Conservation (phyloP, 805 yeast genomes). For the Kodamaea leandrae region DNA sequence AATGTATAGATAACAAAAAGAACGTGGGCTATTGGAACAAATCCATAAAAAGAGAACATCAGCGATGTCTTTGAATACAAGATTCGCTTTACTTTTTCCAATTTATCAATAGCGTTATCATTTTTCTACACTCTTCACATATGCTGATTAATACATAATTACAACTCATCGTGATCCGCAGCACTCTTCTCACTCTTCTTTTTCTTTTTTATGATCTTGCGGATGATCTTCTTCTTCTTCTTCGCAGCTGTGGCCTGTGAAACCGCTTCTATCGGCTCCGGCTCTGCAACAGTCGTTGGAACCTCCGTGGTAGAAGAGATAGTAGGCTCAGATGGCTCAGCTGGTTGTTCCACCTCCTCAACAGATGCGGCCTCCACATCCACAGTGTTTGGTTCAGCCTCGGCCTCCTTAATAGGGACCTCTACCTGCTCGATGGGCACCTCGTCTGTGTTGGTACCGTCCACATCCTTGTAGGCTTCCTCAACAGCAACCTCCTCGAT, state of each 20-base stretch:
- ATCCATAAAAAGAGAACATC: too few relatives aligned
- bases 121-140: background rate
- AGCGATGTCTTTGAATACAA: too few relatives aligned
- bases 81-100: too few relatives aligned
- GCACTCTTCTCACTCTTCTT: background rate
- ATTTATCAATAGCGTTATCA: background rate
- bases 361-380: background rate
- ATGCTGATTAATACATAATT: background rate
- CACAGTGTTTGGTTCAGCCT: too few relatives aligned
- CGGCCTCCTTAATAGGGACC: too few relatives aligned
- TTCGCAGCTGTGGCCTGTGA: background rate
- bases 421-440: too few relatives aligned
- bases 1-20: too few relatives aligned
- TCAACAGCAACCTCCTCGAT: too few relatives aligned
- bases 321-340: conserved; percentile 5
- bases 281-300: conserved; percentile 4
- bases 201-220: background rate
- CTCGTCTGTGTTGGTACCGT: background rate
- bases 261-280: conserved; percentile 4
- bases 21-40: too few relatives aligned
- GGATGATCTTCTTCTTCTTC: conserved; percentile 1
- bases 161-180: conserved; percentile 10
- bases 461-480: too few relatives aligned
- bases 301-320: background rate
- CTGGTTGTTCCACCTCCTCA: conserved; percentile 4